phyloP scores from a whole-genome alignment of 768 basidiomycete genomes.

The Naematelia encephala region DNA sequence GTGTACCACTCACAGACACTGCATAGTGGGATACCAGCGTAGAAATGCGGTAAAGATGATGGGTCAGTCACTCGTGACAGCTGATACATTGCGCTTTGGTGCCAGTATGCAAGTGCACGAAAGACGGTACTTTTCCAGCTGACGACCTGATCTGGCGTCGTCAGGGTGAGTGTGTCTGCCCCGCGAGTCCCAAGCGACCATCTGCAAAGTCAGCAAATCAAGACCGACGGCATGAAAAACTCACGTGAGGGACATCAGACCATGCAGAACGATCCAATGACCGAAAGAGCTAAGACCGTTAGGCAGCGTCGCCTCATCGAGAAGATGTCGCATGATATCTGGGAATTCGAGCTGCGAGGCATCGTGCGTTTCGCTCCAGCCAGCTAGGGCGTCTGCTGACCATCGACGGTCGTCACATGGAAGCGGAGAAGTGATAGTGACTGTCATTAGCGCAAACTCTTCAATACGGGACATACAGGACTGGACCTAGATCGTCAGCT shows the following conservation, averaged over 20 bases:
- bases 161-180: neutral
- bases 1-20: constrained; percentile 1
- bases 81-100: constrained; percentile 3
- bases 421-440: constrained; percentile 5
- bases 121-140: constrained; percentile 1
- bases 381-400: neutral
- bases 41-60: neutral
- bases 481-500: constrained; percentile 8
- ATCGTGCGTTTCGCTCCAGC: neutral
- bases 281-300: constrained; percentile 1
- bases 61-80: neutral
- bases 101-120: constrained; percentile 8
- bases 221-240: neutral
- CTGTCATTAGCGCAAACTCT: neutral
- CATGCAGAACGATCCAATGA: constrained; percentile 7
- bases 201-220: constrained; percentile 1
- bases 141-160: neutral
- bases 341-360: neutral
- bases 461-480: constrained; percentile 3
- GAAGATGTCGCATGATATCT: constrained; percentile 3
- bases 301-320: constrained; percentile 3
- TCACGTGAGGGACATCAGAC: constrained; percentile 7
- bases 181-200: constrained; percentile 1
- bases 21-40: constrained; percentile 1
- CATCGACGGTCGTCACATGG: constrained; percentile 2